Evolutionary conservation across 495 filamentous ascomycete species (phyloP).

Genomic region (Penicillium flavigenum): DNA sequence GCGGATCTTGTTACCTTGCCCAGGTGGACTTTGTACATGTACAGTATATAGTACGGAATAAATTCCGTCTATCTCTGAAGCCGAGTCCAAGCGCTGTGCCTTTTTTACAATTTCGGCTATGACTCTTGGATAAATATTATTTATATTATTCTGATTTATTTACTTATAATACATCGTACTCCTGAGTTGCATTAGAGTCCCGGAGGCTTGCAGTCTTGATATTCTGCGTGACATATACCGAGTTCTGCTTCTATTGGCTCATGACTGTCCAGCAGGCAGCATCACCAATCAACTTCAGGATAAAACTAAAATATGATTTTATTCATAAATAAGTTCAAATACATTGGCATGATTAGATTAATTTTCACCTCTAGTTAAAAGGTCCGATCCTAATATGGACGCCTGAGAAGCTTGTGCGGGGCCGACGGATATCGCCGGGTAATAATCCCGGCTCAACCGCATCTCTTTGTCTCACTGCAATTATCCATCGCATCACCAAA

Average conservation of each 20-base stretch:
- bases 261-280: neutral
- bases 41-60: conserved; percentile 18
- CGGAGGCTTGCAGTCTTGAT: neutral
- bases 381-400: neutral
- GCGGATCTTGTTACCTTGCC: neutral
- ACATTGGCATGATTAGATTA: neutral
- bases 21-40: neutral
- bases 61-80: conserved; percentile 18
- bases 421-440: conserved; percentile 24
- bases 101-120: conserved; percentile 28
- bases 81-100: conserved; percentile 24
- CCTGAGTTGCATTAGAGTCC: neutral
- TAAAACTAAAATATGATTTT: neutral
- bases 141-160: neutral
- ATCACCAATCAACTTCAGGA: neutral
- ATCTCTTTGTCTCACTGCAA: conserved; percentile 6
- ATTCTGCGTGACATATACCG: neutral
- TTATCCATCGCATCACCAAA: conserved; percentile 11
- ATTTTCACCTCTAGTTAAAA: neutral
- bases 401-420: neutral
- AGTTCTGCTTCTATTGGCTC: neutral
- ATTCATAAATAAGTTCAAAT: neutral
- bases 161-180: neutral
- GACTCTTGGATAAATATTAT: too few species aligned
- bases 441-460: conserved; percentile 8